These are phyloP conservation scores for Pelargonium fulgidum DNA, from an alignment of 441 rosid species.

Conservation along the genomic window DNA sequence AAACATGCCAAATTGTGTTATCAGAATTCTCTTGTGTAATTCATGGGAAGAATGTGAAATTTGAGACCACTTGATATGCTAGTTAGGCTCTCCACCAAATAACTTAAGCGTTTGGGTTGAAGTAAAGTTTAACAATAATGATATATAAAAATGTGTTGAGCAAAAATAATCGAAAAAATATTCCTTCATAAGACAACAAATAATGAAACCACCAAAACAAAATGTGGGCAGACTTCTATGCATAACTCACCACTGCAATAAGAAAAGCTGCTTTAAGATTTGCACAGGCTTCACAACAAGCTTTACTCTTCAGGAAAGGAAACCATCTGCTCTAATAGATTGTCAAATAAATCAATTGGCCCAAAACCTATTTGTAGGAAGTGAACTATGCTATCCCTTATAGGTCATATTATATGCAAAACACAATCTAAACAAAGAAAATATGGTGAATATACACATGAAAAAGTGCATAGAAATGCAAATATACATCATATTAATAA, in stretches of 20 bases:
- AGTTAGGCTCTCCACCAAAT: no score
- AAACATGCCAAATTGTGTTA: constrained; percentile 16
- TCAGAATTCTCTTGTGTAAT: constrained; percentile 1
- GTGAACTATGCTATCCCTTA: neutral
- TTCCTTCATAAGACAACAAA: neutral
- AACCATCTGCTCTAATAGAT: constrained; percentile 66
- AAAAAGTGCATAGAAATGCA: neutral
- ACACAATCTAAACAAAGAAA: neutral
- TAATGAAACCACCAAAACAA: neutral
- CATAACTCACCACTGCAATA: constrained; percentile 71
- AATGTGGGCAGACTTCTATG: neutral
- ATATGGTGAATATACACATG: neutral
- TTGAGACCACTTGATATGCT: no score
- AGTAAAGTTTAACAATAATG: no score
- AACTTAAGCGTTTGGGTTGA: no score
- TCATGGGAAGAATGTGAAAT: no score
- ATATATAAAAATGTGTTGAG: neutral
- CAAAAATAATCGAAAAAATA: neutral
- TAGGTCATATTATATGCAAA: neutral
- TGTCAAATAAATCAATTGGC: constrained; percentile 18
- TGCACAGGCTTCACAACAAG: constrained; percentile 93
- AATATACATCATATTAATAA: neutral
- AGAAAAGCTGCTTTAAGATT: constrained; percentile 96
- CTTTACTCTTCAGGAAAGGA: constrained; percentile 83
- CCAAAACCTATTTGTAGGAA: constrained; percentile 7